Conservation (phyloP, 805 yeast genomes). For the Metschnikowia amazonensis region DNA sequence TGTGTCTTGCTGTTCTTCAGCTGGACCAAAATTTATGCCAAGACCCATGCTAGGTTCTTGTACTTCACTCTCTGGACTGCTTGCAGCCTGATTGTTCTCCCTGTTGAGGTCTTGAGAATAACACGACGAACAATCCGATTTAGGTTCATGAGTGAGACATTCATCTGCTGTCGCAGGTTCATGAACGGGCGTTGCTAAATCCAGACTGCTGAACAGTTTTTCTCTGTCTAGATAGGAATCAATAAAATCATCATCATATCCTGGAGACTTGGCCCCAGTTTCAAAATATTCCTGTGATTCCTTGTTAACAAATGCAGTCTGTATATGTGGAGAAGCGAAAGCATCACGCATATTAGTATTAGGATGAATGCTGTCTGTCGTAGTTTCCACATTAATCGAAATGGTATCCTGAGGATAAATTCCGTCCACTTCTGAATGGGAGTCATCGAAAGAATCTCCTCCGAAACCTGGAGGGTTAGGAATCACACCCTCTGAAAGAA, state of each 20-base stretch:
- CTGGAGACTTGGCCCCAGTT: slow-evolving; percentile 12
- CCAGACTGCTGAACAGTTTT: slow-evolving; percentile 7
- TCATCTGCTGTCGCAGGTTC: not conserved
- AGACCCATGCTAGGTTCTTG: slow-evolving; percentile 2
- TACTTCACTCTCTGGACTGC: not conserved
- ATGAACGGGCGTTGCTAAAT: not conserved
- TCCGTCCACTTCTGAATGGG: not conserved
- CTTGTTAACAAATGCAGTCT: not conserved
- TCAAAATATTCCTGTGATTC: not conserved
- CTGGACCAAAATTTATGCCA: slow-evolving; percentile 1
- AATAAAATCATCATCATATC: slow-evolving; percentile 16
- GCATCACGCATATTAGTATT: not conserved
- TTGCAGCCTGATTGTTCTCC: not conserved
- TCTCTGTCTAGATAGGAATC: slow-evolving; percentile 15
- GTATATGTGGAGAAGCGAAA: not conserved
- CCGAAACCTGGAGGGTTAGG: slow-evolving; percentile 6
- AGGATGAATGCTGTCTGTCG: not conserved
- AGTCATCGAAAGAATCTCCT: not conserved
- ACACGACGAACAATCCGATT: not conserved
- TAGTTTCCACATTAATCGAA: not conserved
- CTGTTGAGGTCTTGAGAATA: not conserved
- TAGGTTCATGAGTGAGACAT: not conserved
- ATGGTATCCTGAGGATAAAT: not conserved
- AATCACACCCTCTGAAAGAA: slow-evolving; percentile 20
- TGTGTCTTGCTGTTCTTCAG: not conserved